A percentile compares a stretch with the other conserved stretches of the same genome.
These are phyloP conservation scores for Hypoxylon fuscum DNA, from an alignment of 495 filamentous ascomycete genomes.

Conservation along the genomic window DNA sequence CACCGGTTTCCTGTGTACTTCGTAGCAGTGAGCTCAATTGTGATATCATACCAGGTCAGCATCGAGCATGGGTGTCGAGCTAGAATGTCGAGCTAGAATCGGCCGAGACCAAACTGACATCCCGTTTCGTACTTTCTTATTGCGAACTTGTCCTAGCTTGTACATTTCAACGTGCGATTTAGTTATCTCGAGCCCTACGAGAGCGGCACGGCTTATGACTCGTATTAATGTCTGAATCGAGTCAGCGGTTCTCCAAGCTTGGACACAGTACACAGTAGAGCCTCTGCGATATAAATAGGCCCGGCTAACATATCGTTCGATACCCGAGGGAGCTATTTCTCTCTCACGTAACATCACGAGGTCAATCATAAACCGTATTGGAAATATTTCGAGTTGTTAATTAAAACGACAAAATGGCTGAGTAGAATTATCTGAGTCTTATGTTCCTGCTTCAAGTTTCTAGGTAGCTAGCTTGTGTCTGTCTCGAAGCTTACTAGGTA, in stretches of 20 bases:
- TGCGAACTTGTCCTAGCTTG: too few species aligned
- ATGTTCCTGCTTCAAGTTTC: too few species aligned
- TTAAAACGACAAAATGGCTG: too few species aligned
- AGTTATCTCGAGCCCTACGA: background rate
- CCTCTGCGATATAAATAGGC: slow-evolving; percentile 9
- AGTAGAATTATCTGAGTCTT: background rate
- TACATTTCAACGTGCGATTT: background rate
- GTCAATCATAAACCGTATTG: background rate
- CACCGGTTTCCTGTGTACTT: background rate
- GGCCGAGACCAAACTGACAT: background rate
- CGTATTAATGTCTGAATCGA: background rate
- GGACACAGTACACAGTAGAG: background rate
- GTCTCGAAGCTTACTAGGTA: too few species aligned
- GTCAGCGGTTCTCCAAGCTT: background rate
- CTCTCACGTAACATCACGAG: slow-evolving; percentile 16
- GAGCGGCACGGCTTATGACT: background rate
- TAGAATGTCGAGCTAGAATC: background rate
- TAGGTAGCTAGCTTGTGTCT: too few species aligned
- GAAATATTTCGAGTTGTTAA: too few species aligned
- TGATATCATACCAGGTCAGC: slow-evolving; percentile 1
- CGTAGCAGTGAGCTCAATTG: background rate
- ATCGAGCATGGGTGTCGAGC: too few species aligned
- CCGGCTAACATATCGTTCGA: slow-evolving; percentile 10
- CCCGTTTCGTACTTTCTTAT: background rate
- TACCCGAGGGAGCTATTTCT: slow-evolving; percentile 2